These are phyloP conservation scores for Aspergillus puulaauensis DNA, from an alignment of 2,329 filamentous ascomycete species.

Conservation along the genomic window DNA sequence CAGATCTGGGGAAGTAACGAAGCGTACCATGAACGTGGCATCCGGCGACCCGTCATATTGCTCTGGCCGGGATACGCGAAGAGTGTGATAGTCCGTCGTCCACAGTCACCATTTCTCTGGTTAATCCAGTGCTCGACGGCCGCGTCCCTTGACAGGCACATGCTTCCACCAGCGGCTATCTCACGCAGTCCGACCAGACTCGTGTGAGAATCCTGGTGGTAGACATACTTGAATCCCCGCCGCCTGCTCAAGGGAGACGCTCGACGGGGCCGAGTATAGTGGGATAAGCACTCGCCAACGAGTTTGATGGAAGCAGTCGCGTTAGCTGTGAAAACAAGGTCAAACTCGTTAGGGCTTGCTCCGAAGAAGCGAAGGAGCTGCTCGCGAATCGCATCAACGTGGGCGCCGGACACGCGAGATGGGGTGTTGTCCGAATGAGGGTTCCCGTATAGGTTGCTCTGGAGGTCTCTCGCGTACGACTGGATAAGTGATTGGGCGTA, in stretches of 20 bases:
- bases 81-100: conserved; percentile 3
- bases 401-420: conserved; percentile 10
- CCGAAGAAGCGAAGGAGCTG: conserved; percentile 13
- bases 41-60: conserved; percentile 16
- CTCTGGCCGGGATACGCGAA: conserved; percentile 18
- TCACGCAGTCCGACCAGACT: conserved; percentile 14
- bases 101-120: too few relatives aligned
- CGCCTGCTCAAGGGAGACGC: neutral
- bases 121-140: conserved; percentile 13
- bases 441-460: conserved; percentile 14
- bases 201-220: conserved; percentile 17
- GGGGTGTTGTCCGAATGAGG: conserved; percentile 16
- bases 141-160: conserved; percentile 9
- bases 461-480: conserved; percentile 8
- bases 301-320: conserved; percentile 15
- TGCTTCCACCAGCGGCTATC: conserved; percentile 9
- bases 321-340: conserved; percentile 16
- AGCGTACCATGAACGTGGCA: conserved; percentile 11
- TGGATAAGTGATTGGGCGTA: conserved; percentile 14
- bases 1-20: neutral
- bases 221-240: conserved; percentile 10
- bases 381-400: conserved; percentile 13
- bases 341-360: conserved; percentile 13
- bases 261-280: neutral
- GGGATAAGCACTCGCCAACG: conserved; percentile 11